Percentiles rank a stretch among this genome's conserved stretches.
Evolutionary conservation across 2,329 filamentous ascomycete species (phyloP).

Genomic region (Hypoxylon sp.): DNA sequence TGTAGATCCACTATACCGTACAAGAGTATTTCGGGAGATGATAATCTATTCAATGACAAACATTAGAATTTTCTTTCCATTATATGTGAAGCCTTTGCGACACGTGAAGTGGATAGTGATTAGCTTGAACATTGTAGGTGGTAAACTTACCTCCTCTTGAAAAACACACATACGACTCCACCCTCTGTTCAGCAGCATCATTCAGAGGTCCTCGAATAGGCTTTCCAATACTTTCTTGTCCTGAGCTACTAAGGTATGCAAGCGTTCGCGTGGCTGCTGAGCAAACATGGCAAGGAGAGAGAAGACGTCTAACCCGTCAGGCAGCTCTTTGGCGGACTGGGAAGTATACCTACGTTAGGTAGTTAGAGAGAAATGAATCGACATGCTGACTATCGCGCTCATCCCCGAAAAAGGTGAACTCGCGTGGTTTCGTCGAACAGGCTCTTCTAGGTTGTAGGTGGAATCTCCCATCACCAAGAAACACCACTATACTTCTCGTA

Average conservation of each 20-base stretch:
- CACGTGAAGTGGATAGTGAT: too few species aligned
- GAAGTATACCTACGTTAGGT: neutral
- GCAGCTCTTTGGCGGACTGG: neutral
- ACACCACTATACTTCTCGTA: neutral
- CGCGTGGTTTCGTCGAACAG: neutral
- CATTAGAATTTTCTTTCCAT: too few species aligned
- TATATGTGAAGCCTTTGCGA: too few species aligned
- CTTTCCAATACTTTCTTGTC: neutral
- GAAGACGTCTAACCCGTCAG: neutral
- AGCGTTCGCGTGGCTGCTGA: neutral
- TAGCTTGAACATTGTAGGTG: too few species aligned
- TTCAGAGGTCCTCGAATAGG: constrained; percentile 2
- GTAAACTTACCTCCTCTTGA: constrained; percentile 6
- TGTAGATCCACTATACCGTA: neutral
- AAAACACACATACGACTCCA: constrained; percentile 13
- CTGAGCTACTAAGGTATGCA: neutral
- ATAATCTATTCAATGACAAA: neutral
- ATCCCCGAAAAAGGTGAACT: neutral
- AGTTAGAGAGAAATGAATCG: neutral
- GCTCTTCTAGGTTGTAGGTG: neutral
- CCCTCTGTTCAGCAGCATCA: constrained; percentile 5
- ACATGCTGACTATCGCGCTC: neutral
- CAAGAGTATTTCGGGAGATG: neutral
- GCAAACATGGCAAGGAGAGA: neutral
- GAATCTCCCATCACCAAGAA: neutral